These are phyloP conservation scores for Rhodotorula glutinis DNA, from an alignment of 1,284 basidiomycete genomes.

Conservation along the genomic window DNA sequence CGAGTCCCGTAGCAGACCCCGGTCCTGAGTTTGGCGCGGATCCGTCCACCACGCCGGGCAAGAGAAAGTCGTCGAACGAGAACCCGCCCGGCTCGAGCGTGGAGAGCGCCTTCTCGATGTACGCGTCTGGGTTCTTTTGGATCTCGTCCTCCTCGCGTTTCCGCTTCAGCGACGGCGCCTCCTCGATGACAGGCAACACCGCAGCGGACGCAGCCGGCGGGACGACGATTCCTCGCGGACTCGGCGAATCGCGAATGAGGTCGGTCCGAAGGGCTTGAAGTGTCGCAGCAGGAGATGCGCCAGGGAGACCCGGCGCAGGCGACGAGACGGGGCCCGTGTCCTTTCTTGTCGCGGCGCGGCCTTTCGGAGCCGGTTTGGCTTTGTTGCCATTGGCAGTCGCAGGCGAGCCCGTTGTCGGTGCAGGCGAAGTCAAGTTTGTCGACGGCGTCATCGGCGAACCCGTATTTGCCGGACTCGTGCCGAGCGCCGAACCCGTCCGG, in stretches of 20 bases:
- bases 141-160: slow-evolving; percentile 42
- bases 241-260: slow-evolving; percentile 25
- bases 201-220: not conserved
- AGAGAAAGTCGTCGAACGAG: not conserved
- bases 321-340: slow-evolving; percentile 1
- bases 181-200: not conserved
- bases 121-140: slow-evolving; percentile 36
- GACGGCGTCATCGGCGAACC: slow-evolving; percentile 36
- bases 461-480: slow-evolving; percentile 20
- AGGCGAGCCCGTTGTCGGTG: slow-evolving; percentile 4
- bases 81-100: not conserved
- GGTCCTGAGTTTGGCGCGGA: not conserved
- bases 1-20: not conserved
- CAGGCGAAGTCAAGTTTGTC: slow-evolving; percentile 10
- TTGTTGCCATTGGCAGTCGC: not conserved
- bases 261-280: slow-evolving; percentile 15
- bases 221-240: slow-evolving; percentile 7
- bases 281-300: slow-evolving; percentile 12
- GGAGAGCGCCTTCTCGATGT: slow-evolving; percentile 36
- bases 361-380: not conserved
- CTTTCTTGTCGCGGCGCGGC: slow-evolving; percentile 14
- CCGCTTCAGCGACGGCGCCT: slow-evolving; percentile 33
- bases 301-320: not conserved
- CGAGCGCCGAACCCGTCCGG: slow-evolving; percentile 24
- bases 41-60: not conserved